Evolutionary conservation across 352 stramenopile species (phyloP).

Genomic region (Albugo laibachii): DNA sequence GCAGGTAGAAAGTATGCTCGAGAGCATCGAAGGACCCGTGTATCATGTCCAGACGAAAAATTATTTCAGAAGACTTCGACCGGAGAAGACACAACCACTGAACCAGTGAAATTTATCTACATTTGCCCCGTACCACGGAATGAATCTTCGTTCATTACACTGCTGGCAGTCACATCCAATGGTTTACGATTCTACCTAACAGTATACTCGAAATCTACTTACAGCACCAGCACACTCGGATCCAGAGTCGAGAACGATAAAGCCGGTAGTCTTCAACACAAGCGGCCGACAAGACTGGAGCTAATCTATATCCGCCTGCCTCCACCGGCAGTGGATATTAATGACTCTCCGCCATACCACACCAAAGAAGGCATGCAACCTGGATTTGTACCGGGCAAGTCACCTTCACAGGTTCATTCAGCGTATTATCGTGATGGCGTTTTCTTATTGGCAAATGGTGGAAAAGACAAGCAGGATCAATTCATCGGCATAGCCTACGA

Average conservation of each 20-base stretch:
- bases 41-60: constrained; percentile 63
- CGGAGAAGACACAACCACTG: no score
- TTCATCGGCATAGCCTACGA: constrained; percentile 58
- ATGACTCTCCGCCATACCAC: constrained; percentile 65
- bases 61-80: constrained; percentile 39
- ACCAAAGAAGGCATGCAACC: constrained; percentile 75
- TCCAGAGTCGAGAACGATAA: no score
- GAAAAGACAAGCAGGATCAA: constrained; percentile 56
- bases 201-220: constrained; percentile 47
- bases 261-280: constrained; percentile 17
- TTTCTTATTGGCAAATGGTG: constrained; percentile 55
- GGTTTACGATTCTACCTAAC: constrained; percentile 90
- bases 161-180: constrained; percentile 84
- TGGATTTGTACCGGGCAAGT: constrained; percentile 58
- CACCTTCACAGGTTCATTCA: constrained; percentile 49
- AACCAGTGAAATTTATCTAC: constrained; percentile 38
- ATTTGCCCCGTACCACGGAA: constrained; percentile 36
- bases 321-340: constrained; percentile 38
- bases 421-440: constrained; percentile 64
- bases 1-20: constrained; percentile 64
- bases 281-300: constrained; percentile 44
- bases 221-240: constrained; percentile 10
- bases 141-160: constrained; percentile 70
- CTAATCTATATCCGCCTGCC: constrained; percentile 67
- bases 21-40: constrained; percentile 57